A percentile compares a stretch with the other conserved stretches of the same genome.
These are phyloP conservation scores for Sherardia arvensis DNA, from an alignment of 257 asterid genomes.

Conservation along the genomic window DNA sequence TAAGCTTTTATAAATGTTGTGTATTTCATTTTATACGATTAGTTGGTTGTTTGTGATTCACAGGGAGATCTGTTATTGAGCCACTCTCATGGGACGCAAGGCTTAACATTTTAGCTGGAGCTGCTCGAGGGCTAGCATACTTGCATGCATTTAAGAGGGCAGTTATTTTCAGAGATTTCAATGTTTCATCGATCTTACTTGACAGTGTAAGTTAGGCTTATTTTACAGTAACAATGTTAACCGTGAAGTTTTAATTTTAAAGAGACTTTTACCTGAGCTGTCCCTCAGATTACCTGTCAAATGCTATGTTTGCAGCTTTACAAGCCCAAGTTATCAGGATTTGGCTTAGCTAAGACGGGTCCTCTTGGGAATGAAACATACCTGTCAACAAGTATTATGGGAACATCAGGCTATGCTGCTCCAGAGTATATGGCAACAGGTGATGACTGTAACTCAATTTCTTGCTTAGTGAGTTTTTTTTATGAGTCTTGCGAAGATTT, in stretches of 20 bases:
- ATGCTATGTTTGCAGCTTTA: conserved; percentile 30
- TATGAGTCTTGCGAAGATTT: too few species aligned
- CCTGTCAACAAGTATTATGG: conserved; percentile 46
- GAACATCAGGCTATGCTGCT: conserved; percentile 54
- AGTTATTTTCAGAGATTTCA: conserved; percentile 55
- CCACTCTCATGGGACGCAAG: conserved; percentile 65
- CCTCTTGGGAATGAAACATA: conserved; percentile 47
- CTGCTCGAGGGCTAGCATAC: conserved; percentile 63
- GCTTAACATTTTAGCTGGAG: conserved; percentile 45
- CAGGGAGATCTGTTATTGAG: conserved; percentile 57
- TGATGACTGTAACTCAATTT: background rate
- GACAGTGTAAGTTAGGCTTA: conserved; percentile 46
- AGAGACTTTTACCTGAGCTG: background rate
- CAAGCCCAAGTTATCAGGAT: conserved; percentile 55
- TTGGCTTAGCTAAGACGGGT: conserved; percentile 48
- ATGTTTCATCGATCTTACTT: conserved; percentile 64
- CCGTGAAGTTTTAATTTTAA: background rate
- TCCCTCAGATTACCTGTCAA: background rate
- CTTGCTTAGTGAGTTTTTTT: background rate
- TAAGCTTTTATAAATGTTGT: too few species aligned
- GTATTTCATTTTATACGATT: background rate
- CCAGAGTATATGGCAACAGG: conserved; percentile 64
- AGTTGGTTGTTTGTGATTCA: background rate
- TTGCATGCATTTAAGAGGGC: conserved; percentile 41
- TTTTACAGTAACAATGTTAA: background rate